A percentile compares a stretch with the other conserved stretches of the same genome.
Conservation (phyloP, 352 stramenopile genomes). For the Globisporangium heterothallicum region DNA sequence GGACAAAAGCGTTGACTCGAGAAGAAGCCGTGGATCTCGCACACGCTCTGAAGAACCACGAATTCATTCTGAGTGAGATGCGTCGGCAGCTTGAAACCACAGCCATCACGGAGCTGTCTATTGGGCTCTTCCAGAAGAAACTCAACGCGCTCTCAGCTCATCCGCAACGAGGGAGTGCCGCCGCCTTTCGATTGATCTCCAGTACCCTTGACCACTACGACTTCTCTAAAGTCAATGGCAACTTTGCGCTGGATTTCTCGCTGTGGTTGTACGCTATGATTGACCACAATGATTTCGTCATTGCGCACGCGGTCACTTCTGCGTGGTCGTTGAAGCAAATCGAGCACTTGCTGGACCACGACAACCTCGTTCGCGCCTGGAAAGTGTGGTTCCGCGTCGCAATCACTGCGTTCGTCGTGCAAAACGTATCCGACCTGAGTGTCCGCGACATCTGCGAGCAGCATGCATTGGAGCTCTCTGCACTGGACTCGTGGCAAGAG, state of each 20-base stretch:
- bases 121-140: constrained; percentile 13
- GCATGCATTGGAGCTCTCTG: constrained; percentile 9
- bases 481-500: constrained; percentile 33
- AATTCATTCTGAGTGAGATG: constrained; percentile 11
- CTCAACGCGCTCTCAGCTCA: constrained; percentile 25
- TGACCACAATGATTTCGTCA: constrained; percentile 29
- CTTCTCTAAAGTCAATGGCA: constrained; percentile 16
- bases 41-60: constrained; percentile 11
- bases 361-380: constrained; percentile 23
- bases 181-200: constrained; percentile 15
- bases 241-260: constrained; percentile 23
- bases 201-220: constrained; percentile 17
- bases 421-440: constrained; percentile 24
- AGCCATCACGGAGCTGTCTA: constrained; percentile 1
- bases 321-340: constrained; percentile 32
- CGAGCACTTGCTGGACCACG: constrained; percentile 22
- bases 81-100: constrained; percentile 1
- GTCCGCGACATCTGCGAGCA: constrained; percentile 22
- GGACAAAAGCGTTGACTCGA: constrained; percentile 13
- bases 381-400: constrained; percentile 29
- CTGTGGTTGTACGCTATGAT: constrained; percentile 26
- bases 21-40: constrained; percentile 10
- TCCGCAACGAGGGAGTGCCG: constrained; percentile 7
- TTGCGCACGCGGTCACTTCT: constrained; percentile 26
- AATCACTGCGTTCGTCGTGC: constrained; percentile 19